phyloP scores from a whole-genome alignment of 129 eudicot genomes.

The Mikania micrantha region DNA sequence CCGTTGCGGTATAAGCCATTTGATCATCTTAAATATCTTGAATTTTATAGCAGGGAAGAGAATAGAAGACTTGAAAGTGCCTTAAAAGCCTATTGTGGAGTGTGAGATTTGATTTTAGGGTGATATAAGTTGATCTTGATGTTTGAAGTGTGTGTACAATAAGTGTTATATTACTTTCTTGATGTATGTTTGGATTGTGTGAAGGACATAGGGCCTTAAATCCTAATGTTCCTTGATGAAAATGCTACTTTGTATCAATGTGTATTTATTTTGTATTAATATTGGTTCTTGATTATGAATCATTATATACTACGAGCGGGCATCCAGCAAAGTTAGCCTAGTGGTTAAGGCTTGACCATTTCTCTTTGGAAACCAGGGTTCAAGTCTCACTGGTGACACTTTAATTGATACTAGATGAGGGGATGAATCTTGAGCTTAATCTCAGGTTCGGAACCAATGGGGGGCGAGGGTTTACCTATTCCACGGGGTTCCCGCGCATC shows the following conservation, averaged over 20 bases:
- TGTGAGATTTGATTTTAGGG: conserved; percentile 22
- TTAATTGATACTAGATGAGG: too few relatives aligned
- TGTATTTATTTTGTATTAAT: too few relatives aligned
- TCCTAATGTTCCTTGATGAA: not conserved
- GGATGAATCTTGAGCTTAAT: too few relatives aligned
- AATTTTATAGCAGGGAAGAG: conserved; percentile 48
- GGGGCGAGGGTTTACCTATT: too few relatives aligned
- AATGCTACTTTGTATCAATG: not conserved
- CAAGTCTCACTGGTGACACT: too few relatives aligned
- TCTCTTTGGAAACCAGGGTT: too few relatives aligned
- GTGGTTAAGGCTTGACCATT: too few relatives aligned
- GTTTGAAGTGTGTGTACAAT: not conserved
- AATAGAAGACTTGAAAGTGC: conserved; percentile 51
- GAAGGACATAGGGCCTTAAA: not conserved
- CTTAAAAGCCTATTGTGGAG: conserved; percentile 50
- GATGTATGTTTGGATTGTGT: conserved; percentile 8
- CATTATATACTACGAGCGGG: too few relatives aligned
- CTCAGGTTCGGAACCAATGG: too few relatives aligned
- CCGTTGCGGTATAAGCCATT: conserved; percentile 65
- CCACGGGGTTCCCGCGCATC: too few relatives aligned
- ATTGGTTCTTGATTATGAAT: too few relatives aligned
- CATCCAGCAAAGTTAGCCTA: too few relatives aligned
- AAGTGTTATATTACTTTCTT: not conserved
- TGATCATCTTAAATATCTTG: conserved; percentile 56
- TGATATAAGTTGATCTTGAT: not conserved